Base-by-base conservation (phyloP, 805 yeast species). In the Wickerhamomyces mucosus region DNA sequence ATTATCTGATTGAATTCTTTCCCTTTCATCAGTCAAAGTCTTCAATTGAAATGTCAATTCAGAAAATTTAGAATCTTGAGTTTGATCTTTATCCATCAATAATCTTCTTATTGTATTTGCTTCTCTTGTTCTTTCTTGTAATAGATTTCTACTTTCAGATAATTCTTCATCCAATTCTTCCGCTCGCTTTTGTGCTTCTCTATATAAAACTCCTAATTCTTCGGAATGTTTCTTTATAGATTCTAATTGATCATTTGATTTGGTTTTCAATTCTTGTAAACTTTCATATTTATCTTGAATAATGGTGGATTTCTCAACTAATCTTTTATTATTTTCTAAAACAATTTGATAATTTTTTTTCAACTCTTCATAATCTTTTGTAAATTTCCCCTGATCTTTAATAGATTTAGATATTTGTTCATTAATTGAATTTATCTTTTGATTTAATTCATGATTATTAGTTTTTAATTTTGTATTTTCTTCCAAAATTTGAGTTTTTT, bases 101-200 rank as follows among this genome's bases (percentile, higher is more conserved):
- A 84, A 52, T 36, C 81, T 62, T 43, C 94, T 67, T 55, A 86
- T 71, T 0, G 84, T 75, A 2, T 76, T 63, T 0, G 84, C 67
- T 55, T 89, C 97, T 31, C 88, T 64, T 0, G 82, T 74, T 38
- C 94, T 70, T 46, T 86, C 95, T 47, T 78, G 92, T 3, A 88
- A 55, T 53, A 77, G 63, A 20, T 72, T 68, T 34, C 84, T 69
- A 5, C 82, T 62, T 36, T 88, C 96, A 9, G 69, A 61, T n/a
- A 89, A 57, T 48, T 88, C 96, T 35, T 85, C 95, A 42, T 82
- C 86, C 18, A 88, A 51, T 2, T 74, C 69, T 35, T 81, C 86
- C 15, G 72, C 62, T 39, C 72, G 67, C 32, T 63, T 63, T 26
- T 65, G 67, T 2, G 75, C 60, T 43, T 92, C 97, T 38, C 70